Conservation (phyloP, 2,329 filamentous ascomycete genomes). For the Magnaporthiopsis incrustans region DNA sequence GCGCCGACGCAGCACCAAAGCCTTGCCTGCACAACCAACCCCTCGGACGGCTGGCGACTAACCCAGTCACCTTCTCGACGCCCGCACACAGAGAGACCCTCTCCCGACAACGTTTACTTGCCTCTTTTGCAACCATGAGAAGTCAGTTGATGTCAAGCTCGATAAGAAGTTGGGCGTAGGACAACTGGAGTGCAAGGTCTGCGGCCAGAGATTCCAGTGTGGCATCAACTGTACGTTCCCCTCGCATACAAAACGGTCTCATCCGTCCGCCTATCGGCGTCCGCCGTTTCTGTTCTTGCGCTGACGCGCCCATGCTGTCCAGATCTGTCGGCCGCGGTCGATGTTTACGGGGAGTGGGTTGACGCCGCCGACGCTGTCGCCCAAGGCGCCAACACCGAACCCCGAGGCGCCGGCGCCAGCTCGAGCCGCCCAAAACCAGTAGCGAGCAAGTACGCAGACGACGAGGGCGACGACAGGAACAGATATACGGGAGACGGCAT, state of each 20-base stretch:
- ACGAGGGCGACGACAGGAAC: slow-evolving; percentile 42
- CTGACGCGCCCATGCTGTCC: slow-evolving; percentile 11
- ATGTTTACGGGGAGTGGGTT: slow-evolving; percentile 97
- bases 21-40: neutral
- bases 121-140: slow-evolving; percentile 97
- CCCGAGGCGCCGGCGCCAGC: neutral
- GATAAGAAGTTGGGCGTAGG: slow-evolving; percentile 90
- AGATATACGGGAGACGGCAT: slow-evolving; percentile 44
- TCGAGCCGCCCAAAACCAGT: slow-evolving; percentile 6
- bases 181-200: slow-evolving; percentile 81
- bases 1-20: neutral
- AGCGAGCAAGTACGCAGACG: slow-evolving; percentile 21
- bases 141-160: slow-evolving; percentile 80
- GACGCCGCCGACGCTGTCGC: slow-evolving; percentile 62
- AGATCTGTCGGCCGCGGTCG: slow-evolving; percentile 86
- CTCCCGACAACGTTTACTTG: slow-evolving; percentile 85
- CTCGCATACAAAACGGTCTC: neutral
- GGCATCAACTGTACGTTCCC: slow-evolving; percentile 72
- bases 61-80: neutral
- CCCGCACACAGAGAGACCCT: slow-evolving; percentile 42
- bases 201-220: slow-evolving; percentile 88
- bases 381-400: slow-evolving; percentile 13
- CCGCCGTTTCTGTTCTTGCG: neutral
- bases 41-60: neutral
- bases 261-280: neutral